Base-by-base conservation (phyloP, 306 rosid genomes). In the Quercus wislizeni region DNA sequence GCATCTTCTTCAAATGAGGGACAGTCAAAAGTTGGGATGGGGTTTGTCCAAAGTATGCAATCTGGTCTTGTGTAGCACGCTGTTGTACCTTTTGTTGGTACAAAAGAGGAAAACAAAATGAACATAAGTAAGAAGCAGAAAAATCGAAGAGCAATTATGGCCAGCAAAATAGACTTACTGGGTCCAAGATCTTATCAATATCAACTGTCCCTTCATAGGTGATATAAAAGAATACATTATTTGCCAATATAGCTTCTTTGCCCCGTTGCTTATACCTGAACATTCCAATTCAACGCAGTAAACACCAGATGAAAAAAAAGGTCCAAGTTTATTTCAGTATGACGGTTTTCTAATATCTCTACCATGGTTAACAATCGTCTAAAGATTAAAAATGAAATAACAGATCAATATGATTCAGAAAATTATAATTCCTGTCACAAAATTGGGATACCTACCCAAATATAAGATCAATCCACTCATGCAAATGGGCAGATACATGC, bases 391-490 rank as follows among this genome's bases (percentile, higher is more conserved):
- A 75, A 74, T 31, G 69, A 76, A 52, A 67, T 23, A 46, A 74
- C 65, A 77, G 74, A 69, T 31, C 6, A 59, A 28, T 70, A 76
- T 61, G 31, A 52, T 69, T 35, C 79, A 81, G 80, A 55, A 64
- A 78, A 38, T 67, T 59, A 51, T 10, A n/a, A 15, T 7, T 27
- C 20, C 15, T 80, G 18, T 58, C 54, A 70, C 56, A 56, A 83
- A 68, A 51, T 15, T 23, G 49, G 71, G 55, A 78, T 75, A 71
- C 89, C 68, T 88, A 95, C 99, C 99, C 99, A 63, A 93, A 95
- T 74, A 95, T 85, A 78, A 95, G 98, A 90, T 95, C 99, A 80
- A 95, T 90, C 99, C 99, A 95, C 83, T 95, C 99, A 85, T 95
- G 98, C 87, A 95, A 86, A 85, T 93, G 94, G 63, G 91, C 90